phyloP scores from a whole-genome alignment of 768 basidiomycete genomes.

The Pilatotrama ljubarskyi region DNA sequence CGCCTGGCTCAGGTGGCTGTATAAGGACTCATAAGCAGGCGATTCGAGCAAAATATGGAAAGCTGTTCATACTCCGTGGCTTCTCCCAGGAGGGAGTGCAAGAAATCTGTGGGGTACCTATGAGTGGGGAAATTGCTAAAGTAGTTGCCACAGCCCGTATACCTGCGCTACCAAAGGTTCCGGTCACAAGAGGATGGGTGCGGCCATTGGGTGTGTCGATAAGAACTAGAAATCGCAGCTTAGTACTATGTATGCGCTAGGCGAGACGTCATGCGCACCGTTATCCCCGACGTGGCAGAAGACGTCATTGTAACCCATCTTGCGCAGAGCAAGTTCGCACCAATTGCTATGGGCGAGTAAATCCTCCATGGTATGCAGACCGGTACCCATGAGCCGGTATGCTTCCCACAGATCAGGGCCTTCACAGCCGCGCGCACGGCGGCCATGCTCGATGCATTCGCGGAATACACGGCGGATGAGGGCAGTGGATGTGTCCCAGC shows the following conservation, averaged over 20 bases:
- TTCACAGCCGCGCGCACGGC: conserved; percentile 55
- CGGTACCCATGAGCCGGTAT: conserved; percentile 70
- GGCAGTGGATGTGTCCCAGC: conserved; percentile 76
- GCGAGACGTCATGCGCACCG: conserved; percentile 30
- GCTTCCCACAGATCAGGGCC: conserved; percentile 61
- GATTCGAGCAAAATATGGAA: not conserved
- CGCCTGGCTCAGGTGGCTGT: conserved; percentile 57
- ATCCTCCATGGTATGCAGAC: conserved; percentile 71
- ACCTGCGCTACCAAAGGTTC: conserved; percentile 53
- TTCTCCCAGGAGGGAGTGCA: conserved; percentile 65
- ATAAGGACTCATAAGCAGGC: not conserved
- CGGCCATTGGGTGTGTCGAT: conserved; percentile 56
- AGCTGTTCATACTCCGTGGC: conserved; percentile 52
- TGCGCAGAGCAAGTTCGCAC: conserved; percentile 72
- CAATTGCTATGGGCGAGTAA: conserved; percentile 79
- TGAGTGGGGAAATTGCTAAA: not conserved
- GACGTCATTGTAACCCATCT: conserved; percentile 67
- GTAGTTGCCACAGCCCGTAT: not conserved
- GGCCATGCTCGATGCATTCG: conserved; percentile 67
- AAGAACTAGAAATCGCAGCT: conserved; percentile 17
- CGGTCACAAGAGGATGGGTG: conserved; percentile 65
- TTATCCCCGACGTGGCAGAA: conserved; percentile 80
- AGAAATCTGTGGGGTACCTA: conserved; percentile 54
- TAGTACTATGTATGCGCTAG: not conserved
- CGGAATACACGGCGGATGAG: conserved; percentile 62